Evolutionary conservation across 371 early-diverging fungal genomes (phyloP).

Genomic region (Synchytrium microbalum): DNA sequence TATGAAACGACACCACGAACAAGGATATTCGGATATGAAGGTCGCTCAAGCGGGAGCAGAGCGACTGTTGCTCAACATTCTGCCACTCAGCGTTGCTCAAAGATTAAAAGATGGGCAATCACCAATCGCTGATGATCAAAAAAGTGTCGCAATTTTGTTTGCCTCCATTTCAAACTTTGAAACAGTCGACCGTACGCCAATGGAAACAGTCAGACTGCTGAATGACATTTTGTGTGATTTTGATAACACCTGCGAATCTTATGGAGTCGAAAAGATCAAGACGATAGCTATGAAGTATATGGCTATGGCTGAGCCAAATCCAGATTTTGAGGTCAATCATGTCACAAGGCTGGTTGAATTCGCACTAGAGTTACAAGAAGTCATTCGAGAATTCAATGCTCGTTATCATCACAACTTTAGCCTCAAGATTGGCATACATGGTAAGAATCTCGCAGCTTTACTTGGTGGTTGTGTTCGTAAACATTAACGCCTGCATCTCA

Average conservation of each 20-base stretch:
- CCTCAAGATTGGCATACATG: slow-evolving; percentile 21
- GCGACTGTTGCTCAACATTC: slow-evolving; percentile 23
- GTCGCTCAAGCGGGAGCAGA: slow-evolving; percentile 21
- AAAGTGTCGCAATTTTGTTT: slow-evolving; percentile 21
- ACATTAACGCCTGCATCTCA: background rate
- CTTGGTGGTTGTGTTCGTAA: background rate
- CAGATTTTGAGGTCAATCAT: slow-evolving; percentile 12
- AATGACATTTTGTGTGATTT: slow-evolving; percentile 33
- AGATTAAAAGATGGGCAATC: slow-evolving; percentile 9
- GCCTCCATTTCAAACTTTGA: slow-evolving; percentile 20
- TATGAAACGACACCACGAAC: slow-evolving; percentile 23
- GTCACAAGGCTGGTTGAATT: slow-evolving; percentile 21
- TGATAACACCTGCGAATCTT: slow-evolving; percentile 16
- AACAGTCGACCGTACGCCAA: background rate
- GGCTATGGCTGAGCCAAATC: slow-evolving; percentile 18
- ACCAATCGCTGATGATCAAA: slow-evolving; percentile 17
- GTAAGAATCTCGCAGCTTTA: slow-evolving; percentile 8
- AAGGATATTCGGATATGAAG: slow-evolving; percentile 13
- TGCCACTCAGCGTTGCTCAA: slow-evolving; percentile 22
- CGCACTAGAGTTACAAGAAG: slow-evolving; percentile 18
- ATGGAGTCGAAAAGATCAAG: slow-evolving; percentile 31
- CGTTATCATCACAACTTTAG: slow-evolving; percentile 14
- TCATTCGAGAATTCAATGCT: slow-evolving; percentile 20
- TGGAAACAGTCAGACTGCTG: slow-evolving; percentile 17
- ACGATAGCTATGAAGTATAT: slow-evolving; percentile 34